phyloP scores from a whole-genome alignment of 208 protist genomes.

The Leishmania gerbilli region DNA sequence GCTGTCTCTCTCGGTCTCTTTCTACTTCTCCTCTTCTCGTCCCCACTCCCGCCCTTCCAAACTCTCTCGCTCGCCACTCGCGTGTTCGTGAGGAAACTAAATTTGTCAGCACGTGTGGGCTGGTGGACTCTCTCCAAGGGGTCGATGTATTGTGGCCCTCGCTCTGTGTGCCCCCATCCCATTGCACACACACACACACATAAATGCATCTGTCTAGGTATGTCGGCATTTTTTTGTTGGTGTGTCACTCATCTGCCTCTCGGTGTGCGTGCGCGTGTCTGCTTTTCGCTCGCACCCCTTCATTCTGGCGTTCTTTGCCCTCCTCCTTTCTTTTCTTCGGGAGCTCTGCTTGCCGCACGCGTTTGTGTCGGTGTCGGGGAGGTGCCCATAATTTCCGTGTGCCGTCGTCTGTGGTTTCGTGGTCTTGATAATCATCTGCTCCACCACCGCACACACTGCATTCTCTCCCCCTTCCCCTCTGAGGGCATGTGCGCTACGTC shows the following conservation, averaged over 20 bases:
- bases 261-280: neutral
- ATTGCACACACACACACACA: neutral
- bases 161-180: neutral
- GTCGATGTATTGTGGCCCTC: neutral
- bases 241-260: neutral
- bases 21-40: too few relatives aligned
- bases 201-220: neutral
- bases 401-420: neutral
- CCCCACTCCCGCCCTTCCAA: neutral
- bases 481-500: neutral
- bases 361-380: neutral
- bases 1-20: too few relatives aligned
- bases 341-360: neutral
- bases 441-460: neutral
- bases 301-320: neutral
- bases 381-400: neutral
- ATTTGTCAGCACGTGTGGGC: neutral
- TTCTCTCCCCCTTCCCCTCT: neutral
- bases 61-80: neutral
- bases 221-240: neutral
- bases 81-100: neutral
- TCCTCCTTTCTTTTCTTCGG: neutral
- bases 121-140: neutral
- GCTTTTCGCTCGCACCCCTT: neutral
- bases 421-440: neutral